A percentile compares a stretch with the other conserved stretches of the same genome.
Evolutionary conservation across 768 basidiomycete species (phyloP).

Genomic region (Naganishia vishniacii): DNA sequence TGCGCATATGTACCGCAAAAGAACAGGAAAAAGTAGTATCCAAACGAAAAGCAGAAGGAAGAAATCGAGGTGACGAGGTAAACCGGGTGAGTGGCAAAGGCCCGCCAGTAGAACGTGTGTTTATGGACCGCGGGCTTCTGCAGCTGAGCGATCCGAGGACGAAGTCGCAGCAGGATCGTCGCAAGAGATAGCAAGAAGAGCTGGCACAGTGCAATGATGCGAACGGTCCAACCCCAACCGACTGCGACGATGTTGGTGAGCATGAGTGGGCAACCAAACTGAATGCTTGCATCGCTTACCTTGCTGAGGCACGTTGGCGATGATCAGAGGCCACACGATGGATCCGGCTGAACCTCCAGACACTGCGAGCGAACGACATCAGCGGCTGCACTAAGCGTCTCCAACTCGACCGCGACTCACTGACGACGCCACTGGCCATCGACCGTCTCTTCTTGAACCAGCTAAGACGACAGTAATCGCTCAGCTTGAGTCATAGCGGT

Average conservation of each 20-base stretch:
- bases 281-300: background rate
- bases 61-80: conserved; percentile 21
- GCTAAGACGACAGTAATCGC: background rate
- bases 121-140: conserved; percentile 9
- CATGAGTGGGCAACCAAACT: background rate
- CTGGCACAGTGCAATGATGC: conserved; percentile 19
- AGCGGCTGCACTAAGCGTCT: background rate
- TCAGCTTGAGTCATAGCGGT: background rate
- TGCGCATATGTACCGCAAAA: conserved; percentile 21
- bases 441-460: conserved; percentile 19
- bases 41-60: conserved; percentile 19
- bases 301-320: conserved; percentile 23
- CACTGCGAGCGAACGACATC: conserved; percentile 2
- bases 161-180: conserved; percentile 20
- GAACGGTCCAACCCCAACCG: conserved; percentile 25
- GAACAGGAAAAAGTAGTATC: conserved; percentile 23
- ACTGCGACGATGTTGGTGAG: background rate
- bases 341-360: conserved; percentile 24
- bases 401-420: background rate
- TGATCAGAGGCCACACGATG: conserved; percentile 27
- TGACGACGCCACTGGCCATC: conserved; percentile 25
- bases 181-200: conserved; percentile 8
- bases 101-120: conserved; percentile 15
- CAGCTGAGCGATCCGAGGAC: background rate
- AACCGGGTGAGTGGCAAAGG: conserved; percentile 21